Evolutionary conservation across 2,329 filamentous ascomycete species (phyloP), one percentile per base, ranked within the genome.

Genomic region (Botrytis byssoidea): DNA sequence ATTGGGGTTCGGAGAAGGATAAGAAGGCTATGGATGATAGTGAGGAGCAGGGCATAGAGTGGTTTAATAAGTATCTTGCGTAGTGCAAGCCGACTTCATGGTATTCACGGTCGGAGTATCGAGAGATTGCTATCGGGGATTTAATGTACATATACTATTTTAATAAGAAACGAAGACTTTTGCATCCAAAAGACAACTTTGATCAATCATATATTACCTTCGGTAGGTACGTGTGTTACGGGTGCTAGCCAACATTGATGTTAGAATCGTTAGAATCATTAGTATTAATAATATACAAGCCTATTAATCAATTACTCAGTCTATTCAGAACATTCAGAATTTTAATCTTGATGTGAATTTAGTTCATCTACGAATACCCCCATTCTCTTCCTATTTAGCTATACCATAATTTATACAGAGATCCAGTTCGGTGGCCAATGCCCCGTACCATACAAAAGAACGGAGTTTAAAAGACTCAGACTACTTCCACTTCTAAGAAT

Each of bases 1-100:
- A 83, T 74, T 12, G 77, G 77, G 20, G 80, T 83, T 76, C 75
- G 80, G 74, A 65, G 74, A 74, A 78, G 83, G 77, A 77, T 74
- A 74, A 76, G 79, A 70, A 75, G 76, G 73, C 81, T 78, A 9
- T 76, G 79, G 70, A 73, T 67, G 44, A 79, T 74, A 80, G 81
- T 14, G 82, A 83, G 78, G 79, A 80, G 63, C 83, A 84, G 77
- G 83, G 81, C 18, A 72, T 83, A 40, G 48, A 64, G 12, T 84
- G 82, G 82, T 83, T 83, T 76, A 37, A 51, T n/a, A 48, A 22
- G 29, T 67, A 67, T 51, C 64, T 67, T 67, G 44, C 64, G 29
- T 67, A 57, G n/a, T 3, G 51, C n/a, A 57, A 57, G 51, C 14
- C 8, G n/a, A 18, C n/a, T 55, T 55, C 4, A 7, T 25, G 48